phyloP scores from a whole-genome alignment of 1,139 yeast species.

The Pichia norvegensis region DNA sequence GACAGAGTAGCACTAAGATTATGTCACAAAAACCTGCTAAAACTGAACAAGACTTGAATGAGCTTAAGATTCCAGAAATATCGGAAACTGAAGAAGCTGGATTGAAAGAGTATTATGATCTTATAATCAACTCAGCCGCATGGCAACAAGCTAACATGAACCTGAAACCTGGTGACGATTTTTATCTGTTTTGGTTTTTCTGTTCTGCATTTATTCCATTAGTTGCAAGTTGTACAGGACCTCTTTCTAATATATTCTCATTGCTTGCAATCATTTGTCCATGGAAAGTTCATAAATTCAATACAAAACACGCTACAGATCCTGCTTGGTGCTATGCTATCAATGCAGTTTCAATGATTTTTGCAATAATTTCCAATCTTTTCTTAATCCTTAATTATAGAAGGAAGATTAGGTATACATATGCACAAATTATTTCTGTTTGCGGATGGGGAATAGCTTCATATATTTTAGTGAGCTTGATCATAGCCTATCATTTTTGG shows the following conservation, averaged over 20 bases:
- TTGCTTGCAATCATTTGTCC: constrained; percentile 62
- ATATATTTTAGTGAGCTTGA: constrained; percentile 40
- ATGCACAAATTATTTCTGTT: constrained; percentile 56
- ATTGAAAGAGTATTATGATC: constrained; percentile 18
- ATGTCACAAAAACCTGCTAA: neutral
- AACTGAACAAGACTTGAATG: neutral
- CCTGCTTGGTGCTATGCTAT: constrained; percentile 39
- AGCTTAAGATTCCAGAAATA: neutral
- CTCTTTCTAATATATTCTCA: constrained; percentile 65
- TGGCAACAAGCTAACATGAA: constrained; percentile 27
- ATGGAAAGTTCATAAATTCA: constrained; percentile 43
- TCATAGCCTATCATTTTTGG: constrained; percentile 30
- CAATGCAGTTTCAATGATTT: constrained; percentile 52
- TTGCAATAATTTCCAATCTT: constrained; percentile 61
- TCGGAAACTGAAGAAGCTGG: constrained; percentile 13
- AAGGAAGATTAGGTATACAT: constrained; percentile 44
- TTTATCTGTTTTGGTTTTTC: constrained; percentile 51
- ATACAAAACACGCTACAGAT: constrained; percentile 31
- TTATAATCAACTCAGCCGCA: constrained; percentile 20
- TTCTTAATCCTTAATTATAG: constrained; percentile 62
- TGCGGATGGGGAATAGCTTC: constrained; percentile 57
- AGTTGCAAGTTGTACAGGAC: constrained; percentile 69
- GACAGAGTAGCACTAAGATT: neutral
- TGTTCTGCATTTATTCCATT: constrained; percentile 64
- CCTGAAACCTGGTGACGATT: constrained; percentile 39